Percentiles rank a stretch among this genome's conserved stretches.
These are phyloP conservation scores for Podila epicladia DNA, from an alignment of 192 early-diverging fungal species.

Conservation along the genomic window DNA sequence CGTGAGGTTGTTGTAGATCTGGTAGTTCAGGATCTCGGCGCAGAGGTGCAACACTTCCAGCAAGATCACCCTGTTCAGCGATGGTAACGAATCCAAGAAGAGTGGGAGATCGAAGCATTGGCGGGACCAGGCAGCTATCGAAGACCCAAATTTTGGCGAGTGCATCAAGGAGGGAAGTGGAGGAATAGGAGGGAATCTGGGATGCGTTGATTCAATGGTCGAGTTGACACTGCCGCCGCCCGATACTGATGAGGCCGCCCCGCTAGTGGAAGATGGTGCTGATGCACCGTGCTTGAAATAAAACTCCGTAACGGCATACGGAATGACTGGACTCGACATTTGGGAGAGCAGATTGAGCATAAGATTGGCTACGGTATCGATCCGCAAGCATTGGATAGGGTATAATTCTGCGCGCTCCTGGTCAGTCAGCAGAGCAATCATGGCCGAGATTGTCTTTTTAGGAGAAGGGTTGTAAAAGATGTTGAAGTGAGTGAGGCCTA, in stretches of 20 bases:
- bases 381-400: slow-evolving; percentile 34
- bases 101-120: slow-evolving; percentile 27
- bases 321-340: slow-evolving; percentile 50
- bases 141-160: neutral
- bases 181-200: neutral
- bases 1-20: slow-evolving; percentile 20
- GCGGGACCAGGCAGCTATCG: slow-evolving; percentile 27
- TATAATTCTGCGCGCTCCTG: slow-evolving; percentile 30
- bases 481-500: slow-evolving; percentile 26
- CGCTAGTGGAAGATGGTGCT: neutral
- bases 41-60: slow-evolving; percentile 43
- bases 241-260: neutral
- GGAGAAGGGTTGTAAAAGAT: slow-evolving; percentile 41
- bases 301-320: slow-evolving; percentile 35
- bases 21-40: slow-evolving; percentile 27
- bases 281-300: slow-evolving; percentile 17
- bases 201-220: neutral
- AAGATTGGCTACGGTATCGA: slow-evolving; percentile 38
- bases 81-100: slow-evolving; percentile 23
- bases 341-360: slow-evolving; percentile 43
- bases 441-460: slow-evolving; percentile 42
- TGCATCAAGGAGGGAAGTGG: neutral
- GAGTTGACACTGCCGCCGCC: neutral
- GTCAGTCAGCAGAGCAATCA: slow-evolving; percentile 40
- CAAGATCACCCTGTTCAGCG: slow-evolving; percentile 37